Percentiles rank a stretch among this genome's conserved stretches.
Conservation (phyloP, 2,329 filamentous ascomycete genomes). For the Fusarium paranaense region DNA sequence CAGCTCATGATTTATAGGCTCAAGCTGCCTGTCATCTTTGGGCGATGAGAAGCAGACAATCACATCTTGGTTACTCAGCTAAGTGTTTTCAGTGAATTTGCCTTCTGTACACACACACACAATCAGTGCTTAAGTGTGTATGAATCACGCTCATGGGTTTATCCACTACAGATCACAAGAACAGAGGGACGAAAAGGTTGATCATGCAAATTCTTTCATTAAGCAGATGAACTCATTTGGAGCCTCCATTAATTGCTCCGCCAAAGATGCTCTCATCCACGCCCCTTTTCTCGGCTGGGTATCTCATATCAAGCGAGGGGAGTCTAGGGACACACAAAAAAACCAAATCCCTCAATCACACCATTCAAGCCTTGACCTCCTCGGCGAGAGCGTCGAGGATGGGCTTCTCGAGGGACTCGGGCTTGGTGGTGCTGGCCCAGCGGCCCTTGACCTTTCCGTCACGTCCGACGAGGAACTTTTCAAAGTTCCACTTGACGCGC, state of each 20-base stretch:
- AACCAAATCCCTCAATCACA: not conserved
- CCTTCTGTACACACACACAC: too few relatives aligned
- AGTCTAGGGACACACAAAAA: not conserved
- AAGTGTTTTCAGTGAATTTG: not conserved
- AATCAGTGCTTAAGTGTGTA: too few relatives aligned
- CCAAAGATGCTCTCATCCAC: not conserved
- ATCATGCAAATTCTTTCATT: not conserved
- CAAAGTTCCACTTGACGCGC: slow-evolving; percentile 99
- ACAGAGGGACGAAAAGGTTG: not conserved
- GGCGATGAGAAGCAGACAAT: not conserved
- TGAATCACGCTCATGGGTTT: not conserved
- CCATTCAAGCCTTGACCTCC: slow-evolving; percentile 22
- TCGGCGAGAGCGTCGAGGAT: slow-evolving; percentile 77
- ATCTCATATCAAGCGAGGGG: slow-evolving; percentile 33
- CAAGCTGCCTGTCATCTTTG: not conserved
- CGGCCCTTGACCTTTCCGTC: slow-evolving; percentile 88
- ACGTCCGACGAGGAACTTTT: slow-evolving; percentile 92
- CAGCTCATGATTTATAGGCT: not conserved
- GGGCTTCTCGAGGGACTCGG: slow-evolving; percentile 79
- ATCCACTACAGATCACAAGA: not conserved
- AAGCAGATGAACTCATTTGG: not conserved
- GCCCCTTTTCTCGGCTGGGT: slow-evolving; percentile 21
- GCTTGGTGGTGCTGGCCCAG: slow-evolving; percentile 91
- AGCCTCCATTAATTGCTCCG: slow-evolving; percentile 9
- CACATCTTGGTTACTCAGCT: not conserved